These are phyloP conservation scores for Vaucheria bursata DNA, from an alignment of 352 stramenopile species.

Conservation along the genomic window DNA sequence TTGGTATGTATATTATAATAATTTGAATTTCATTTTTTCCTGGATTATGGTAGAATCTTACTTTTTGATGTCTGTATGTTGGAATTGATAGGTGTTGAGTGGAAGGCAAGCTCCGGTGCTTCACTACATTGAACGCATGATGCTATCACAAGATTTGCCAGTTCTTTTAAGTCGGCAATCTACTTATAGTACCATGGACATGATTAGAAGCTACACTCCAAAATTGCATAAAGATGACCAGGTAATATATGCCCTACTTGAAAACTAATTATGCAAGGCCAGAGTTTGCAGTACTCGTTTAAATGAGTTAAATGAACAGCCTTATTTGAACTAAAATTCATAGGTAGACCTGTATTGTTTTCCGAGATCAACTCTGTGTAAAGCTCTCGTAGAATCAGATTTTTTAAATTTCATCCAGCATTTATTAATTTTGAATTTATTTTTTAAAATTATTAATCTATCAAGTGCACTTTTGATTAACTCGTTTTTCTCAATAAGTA, in stretches of 20 bases:
- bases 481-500: too few species aligned
- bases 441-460: too few species aligned
- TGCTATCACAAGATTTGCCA: conserved; percentile 32
- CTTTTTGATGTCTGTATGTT: background rate
- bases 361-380: too few species aligned
- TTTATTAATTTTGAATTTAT: too few species aligned
- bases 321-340: too few species aligned
- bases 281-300: too few species aligned
- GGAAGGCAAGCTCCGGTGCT: conserved; percentile 13
- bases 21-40: background rate
- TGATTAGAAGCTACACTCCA: conserved; percentile 43
- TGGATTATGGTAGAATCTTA: background rate
- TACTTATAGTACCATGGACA: conserved; percentile 40
- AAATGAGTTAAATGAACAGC: too few species aligned
- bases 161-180: conserved; percentile 33
- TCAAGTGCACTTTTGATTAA: too few species aligned
- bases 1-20: background rate
- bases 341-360: too few species aligned
- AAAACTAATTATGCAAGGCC: too few species aligned
- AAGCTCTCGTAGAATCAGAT: too few species aligned
- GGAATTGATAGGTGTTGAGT: conserved; percentile 15
- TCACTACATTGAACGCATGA: conserved; percentile 16
- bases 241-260: background rate
- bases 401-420: too few species aligned
- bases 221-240: conserved; percentile 45